Evolutionary conservation across 192 early-diverging fungal species (phyloP), one percentile per base, ranked within the genome.

Genomic region (Fimicolochytrium jonesii): DNA sequence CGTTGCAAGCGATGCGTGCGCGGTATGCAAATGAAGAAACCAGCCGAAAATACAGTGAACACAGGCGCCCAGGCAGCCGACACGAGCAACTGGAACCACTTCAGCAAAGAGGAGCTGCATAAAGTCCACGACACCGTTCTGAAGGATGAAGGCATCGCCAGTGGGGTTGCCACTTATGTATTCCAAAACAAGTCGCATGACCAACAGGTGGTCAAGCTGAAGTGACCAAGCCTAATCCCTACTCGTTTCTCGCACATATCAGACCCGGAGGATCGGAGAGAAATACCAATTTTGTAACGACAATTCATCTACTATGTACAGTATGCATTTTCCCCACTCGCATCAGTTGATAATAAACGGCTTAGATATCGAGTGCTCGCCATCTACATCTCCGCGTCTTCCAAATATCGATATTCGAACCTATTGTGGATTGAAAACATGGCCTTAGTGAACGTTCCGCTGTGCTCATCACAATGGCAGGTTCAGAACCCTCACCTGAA

Each of bases 1-100:
- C 93, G 92, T 68, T 99, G 97, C 75, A 80, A 83, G 41, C 81
- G 93, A 25, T 99, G 97, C 60, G 77, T 93, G 15, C 67, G 87
- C 3, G 93, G 93, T 2, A 77, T 81, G n/a, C 95, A 97, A 68
- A 73, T 87, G 6, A 72, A 81, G 34, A 74, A 70, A 64, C 89
- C 80, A 46, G 77, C 68, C 0, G 92, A 61, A 29, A 48, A 48
- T 6, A 59, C 44, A 31, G 60, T 74, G 29, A 72, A 68, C 64
- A 69, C 80, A 2, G 80, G 77, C 3, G 77, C 75, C 4, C 67
- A 65, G 30, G 75, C 73, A 1, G 64, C 56, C 2, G 80, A 82
- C 48, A 82, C 80, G 7, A 79, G 77, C 54, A 74, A 56, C n/a
- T 82, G 80, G 80, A 79, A 74, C 49, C 80, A 82, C 55, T 75